Evolutionary conservation across 345 rosid genomes (phyloP), one percentile per base, ranked within the genome.

Genomic region (Citrus medica): DNA sequence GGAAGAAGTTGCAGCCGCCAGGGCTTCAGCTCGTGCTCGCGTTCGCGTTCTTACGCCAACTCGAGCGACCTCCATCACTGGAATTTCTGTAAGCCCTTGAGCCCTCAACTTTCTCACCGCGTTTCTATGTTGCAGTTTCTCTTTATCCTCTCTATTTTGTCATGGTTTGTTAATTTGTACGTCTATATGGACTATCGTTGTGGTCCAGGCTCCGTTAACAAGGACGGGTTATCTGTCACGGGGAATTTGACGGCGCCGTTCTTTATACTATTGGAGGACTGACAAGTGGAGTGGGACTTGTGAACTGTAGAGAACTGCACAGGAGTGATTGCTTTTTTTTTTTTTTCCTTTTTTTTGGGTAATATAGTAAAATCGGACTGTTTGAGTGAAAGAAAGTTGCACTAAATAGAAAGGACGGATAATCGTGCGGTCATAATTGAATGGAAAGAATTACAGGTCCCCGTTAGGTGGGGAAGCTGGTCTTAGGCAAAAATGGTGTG

Each of bases 191-290:
- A 46, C 51, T 12, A 12, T 80, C 77, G 67, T 7, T 51, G 86
- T 82, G 92, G 87, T 87, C 90, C 93, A 84, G 64, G 5, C 80
- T 78, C 86, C 86, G 83, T 86, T 84, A 84, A 82, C 81, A 79
- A 80, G 71, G 89, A 90, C 84, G 90, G 88, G 92, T 89, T 85
- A 85, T 90, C 85, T 80, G 79, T 78, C 79, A 90, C 89, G 92
- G 92, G 87, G 71, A 74, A 78, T 75, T 85, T 89, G 97, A 92
- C 90, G 97, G 95, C 97, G 93, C 94, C 95, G 93, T 92, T 91
- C 14, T 40, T 35, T 24, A 5, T 17, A 66, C 86, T 25, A 85
- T 69, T 86, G 13, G 63, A 5, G 1, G 40, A 17, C 2, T 3
- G 76, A 60, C 89, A 86, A 85, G 87, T 80, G 67, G 81, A 9